Evolutionary conservation across 257 asterid species (phyloP), one percentile per base, ranked within the genome.

Genomic region (Lavandula angustifolia): DNA sequence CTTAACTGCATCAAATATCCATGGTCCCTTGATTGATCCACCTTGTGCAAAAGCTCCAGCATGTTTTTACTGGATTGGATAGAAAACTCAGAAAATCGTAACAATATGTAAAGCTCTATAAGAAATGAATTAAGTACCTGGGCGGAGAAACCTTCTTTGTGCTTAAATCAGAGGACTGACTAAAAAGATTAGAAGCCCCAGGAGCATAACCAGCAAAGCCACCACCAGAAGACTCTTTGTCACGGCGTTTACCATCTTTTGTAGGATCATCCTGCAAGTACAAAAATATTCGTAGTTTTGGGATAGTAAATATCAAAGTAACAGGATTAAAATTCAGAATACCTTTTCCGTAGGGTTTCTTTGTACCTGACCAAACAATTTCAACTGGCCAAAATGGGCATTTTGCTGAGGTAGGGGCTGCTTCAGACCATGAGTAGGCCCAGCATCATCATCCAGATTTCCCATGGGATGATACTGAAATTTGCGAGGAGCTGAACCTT

Each of bases 381-480:
- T 84, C 44, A 84, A 76, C 78, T 74, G 86, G 60, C 81, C 80
- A 73, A 71, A 65, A 65, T 84, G 86, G 65, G 74, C 62, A 70
- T 76, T 79, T 64, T 80, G 85, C 73, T 57, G 73, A 53, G 75
- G 9, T 65, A 66, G 63, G 62, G 75, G 79, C 66, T 83, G 90
- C 75, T 80, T 84, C 72, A 65, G 61, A 31, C 73, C 88, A 75
- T 66, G 47, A 32, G 75, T 37, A 76, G 77, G 76, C 50, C 75
- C 95, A 60, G 49, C 74, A 67, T 80, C 81, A 67, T 82, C 94
- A 58, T 81, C 89, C 80, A 82, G 60, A 80, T 89, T 87, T 53
- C 96, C 98, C 97, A 89, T 79, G 72, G 98, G 98, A 79, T 92
- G 96, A 79, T 80, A 81, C 71, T 85, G 98, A 82, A 89, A 92